Evolutionary conservation across 352 stramenopile species (phyloP).

Genomic region (Phytophthora citricola): DNA sequence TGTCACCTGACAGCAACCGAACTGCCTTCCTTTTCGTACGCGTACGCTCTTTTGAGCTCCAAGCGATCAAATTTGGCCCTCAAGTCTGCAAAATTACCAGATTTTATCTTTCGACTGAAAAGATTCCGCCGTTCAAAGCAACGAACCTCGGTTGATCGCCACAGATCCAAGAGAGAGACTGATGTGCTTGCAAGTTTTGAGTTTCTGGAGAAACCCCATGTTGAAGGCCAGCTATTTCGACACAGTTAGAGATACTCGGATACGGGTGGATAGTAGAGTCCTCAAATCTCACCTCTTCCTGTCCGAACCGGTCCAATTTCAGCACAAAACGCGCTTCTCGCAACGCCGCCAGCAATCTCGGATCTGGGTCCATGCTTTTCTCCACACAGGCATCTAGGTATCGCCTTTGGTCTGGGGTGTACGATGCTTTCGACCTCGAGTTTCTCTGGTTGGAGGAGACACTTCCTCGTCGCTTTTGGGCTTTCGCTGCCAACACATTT

Average conservation of each 20-base stretch:
- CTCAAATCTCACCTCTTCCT: constrained; percentile 46
- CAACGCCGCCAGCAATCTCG: constrained; percentile 51
- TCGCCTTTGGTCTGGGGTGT: constrained; percentile 51
- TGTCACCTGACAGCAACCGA: constrained; percentile 42
- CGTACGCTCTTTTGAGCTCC: constrained; percentile 49
- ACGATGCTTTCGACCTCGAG: constrained; percentile 26
- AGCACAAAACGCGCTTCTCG: constrained; percentile 46
- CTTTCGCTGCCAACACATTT: constrained; percentile 47
- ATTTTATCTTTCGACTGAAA: too few species aligned
- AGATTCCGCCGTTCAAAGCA: neutral
- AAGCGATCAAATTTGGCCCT: constrained; percentile 71
- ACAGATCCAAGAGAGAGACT: constrained; percentile 58
- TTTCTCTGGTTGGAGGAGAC: neutral
- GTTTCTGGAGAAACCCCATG: constrained; percentile 57
- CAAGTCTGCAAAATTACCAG: constrained; percentile 39
- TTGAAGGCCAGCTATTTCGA: constrained; percentile 48
- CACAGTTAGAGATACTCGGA: neutral
- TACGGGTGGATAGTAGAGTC: neutral
- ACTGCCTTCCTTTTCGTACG: constrained; percentile 47
- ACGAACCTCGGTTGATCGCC: constrained; percentile 54
- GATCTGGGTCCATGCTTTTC: constrained; percentile 57
- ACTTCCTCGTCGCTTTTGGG: neutral
- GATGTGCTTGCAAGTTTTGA: constrained; percentile 43
- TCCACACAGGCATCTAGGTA: constrained; percentile 70
- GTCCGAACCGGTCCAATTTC: constrained; percentile 59